A percentile compares a stretch with the other conserved stretches of the same genome.
Evolutionary conservation across 305 asterid species (phyloP).

Genomic region (Galium porrigens): DNA sequence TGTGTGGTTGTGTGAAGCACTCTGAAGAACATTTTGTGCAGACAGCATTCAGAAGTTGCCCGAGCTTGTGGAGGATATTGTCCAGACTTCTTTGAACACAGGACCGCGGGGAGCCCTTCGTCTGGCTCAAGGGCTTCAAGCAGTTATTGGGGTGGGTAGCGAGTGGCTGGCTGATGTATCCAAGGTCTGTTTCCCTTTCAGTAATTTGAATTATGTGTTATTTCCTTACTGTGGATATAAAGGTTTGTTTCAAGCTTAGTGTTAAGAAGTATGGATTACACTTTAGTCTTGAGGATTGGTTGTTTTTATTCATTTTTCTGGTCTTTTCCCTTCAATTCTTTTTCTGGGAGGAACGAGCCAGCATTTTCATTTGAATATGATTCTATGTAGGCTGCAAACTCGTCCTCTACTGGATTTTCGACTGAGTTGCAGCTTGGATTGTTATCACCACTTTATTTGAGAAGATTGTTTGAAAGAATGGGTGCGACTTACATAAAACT

Average conservation of each 20-base stretch:
- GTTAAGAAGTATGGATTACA: background rate
- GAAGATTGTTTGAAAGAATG: conserved; percentile 84
- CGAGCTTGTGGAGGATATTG: conserved; percentile 72
- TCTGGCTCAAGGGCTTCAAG: conserved; percentile 93
- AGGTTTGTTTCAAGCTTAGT: background rate
- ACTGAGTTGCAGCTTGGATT: conserved; percentile 84
- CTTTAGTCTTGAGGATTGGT: background rate
- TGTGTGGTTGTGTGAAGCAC: background rate
- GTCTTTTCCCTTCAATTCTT: background rate
- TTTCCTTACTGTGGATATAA: background rate
- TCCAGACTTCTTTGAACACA: conserved; percentile 77
- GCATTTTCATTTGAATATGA: background rate
- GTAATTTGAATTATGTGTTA: background rate
- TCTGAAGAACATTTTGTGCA: conserved; percentile 21
- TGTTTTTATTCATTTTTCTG: background rate
- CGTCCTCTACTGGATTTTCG: conserved; percentile 47
- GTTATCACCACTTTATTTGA: conserved; percentile 69
- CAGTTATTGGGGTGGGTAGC: conserved; percentile 78
- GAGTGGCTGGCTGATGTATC: conserved; percentile 89
- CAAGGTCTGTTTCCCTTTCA: conserved; percentile 32
- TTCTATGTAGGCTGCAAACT: conserved; percentile 44
- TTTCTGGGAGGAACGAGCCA: background rate
- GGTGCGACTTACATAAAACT: conserved; percentile 92
- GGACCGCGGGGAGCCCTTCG: conserved; percentile 92
- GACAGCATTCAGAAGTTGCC: conserved; percentile 73